Evolutionary conservation across 192 early-diverging fungal genomes (phyloP), one percentile per base, ranked within the genome.

Genomic region (Backusella liffmaniae): DNA sequence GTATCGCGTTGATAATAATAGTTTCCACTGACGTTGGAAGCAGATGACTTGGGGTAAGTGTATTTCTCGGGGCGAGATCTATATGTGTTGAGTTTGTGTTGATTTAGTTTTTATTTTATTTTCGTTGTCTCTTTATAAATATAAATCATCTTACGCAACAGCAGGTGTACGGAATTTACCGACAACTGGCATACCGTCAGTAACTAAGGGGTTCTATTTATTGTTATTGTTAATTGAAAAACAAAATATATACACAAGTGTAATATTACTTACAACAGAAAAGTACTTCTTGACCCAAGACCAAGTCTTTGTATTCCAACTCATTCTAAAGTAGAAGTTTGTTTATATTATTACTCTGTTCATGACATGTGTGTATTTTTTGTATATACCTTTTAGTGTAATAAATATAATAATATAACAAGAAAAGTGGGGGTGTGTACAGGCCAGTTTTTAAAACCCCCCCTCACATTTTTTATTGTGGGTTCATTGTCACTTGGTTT

Each of bases 1-100:
- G 87, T 86, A 83, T 99, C 97, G 66, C 96, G 94, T 80, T 91
- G 89, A 83, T 87, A 97, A 87, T 99, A 99, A 74, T 90, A 90
- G 89, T 97, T 96, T 81, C 92, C 87, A 70, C 88, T 88, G 35
- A 98, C 84, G 69, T 87, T 87, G 72, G 89, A 91, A 67, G 88
- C 88, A 3, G 87, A 73, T 0, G 91, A 84, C 66, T 86, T 81
- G 39, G 84, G 82, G 29, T 82, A 85, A 32, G 81, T 86, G 77
- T 85, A 84, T 76, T 84, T 88, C 79, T 81, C 84, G 30, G 84
- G 84, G 79, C 84, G 88, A 76, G 70, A 86, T 78, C 82, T 85
- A 81, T 9, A 39, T 44, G 36, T 44, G 49, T 36, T 26, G 26
- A 2, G 15, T 21, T 23, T 46, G 18, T 36, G 56, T 29, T 59